A percentile compares a stretch with the other conserved stretches of the same genome.
phyloP scores from a whole-genome alignment of 441 rosid genomes.

The Croton setiger region DNA sequence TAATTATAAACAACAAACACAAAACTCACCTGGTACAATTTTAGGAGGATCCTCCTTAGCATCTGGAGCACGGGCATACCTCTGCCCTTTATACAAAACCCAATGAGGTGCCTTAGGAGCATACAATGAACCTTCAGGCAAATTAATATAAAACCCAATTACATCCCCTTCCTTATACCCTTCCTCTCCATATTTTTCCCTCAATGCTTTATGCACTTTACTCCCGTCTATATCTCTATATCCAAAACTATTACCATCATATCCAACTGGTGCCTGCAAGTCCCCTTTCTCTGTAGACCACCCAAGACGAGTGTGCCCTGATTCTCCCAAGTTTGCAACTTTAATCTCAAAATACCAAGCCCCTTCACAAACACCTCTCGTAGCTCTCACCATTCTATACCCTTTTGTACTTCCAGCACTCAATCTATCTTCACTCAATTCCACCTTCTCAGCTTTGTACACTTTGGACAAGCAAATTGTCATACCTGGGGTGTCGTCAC shows the following conservation, averaged over 20 bases:
- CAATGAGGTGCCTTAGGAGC: conserved; percentile 76
- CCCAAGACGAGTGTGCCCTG: conserved; percentile 91
- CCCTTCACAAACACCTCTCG: conserved; percentile 87
- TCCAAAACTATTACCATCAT: conserved; percentile 87
- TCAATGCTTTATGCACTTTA: conserved; percentile 86
- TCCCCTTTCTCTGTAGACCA: conserved; percentile 97
- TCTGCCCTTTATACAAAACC: conserved; percentile 92
- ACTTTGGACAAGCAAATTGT: conserved; percentile 76
- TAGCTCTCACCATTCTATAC: conserved; percentile 94
- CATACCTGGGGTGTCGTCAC: conserved; percentile 66
- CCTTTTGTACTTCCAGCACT: conserved; percentile 90
- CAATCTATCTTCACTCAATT: conserved; percentile 74
- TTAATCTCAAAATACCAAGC: conserved; percentile 96
- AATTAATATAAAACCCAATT: conserved; percentile 81
- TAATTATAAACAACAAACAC: conserved; percentile 8
- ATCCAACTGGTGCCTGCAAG: conserved; percentile 95
- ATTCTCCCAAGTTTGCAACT: conserved; percentile 68
- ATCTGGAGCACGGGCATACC: conserved; percentile 67
- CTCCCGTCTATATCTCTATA: conserved; percentile 94
- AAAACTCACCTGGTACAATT: conserved; percentile 67
- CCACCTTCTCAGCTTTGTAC: conserved; percentile 96
- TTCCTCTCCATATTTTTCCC: conserved; percentile 84
- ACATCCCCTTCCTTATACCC: conserved; percentile 94
- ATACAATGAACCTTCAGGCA: conserved; percentile 72
- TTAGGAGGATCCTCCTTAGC: conserved; percentile 81